Evolutionary conservation across 2,329 filamentous ascomycete species (phyloP).

Genomic region (Xylariaceae sp.): DNA sequence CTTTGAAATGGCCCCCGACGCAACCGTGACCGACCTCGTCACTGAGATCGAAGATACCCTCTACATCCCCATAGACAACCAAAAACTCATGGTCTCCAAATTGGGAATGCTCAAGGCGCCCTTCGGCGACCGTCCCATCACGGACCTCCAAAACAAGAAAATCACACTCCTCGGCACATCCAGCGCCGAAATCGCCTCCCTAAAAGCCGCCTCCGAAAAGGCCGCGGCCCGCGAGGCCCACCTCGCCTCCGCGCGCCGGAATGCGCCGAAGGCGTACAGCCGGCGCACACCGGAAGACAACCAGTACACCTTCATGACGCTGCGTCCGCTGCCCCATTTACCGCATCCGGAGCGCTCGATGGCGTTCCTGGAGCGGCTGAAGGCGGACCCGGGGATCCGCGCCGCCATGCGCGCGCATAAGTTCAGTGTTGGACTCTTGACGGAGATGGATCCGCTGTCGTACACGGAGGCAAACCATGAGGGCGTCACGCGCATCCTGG

Average conservation of each 20-base stretch:
- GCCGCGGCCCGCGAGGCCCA: constrained; percentile 45
- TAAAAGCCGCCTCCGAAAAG: constrained; percentile 45
- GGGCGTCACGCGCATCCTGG: constrained; percentile 68
- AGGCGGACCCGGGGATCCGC: constrained; percentile 79
- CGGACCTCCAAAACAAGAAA: constrained; percentile 50
- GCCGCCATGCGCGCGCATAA: constrained; percentile 76
- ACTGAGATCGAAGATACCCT: constrained; percentile 50
- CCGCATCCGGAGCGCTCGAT: constrained; percentile 68
- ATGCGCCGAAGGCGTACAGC: constrained; percentile 25
- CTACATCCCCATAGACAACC: constrained; percentile 56
- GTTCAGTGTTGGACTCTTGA: constrained; percentile 79
- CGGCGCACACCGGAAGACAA: constrained; percentile 48
- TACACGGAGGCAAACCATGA: constrained; percentile 71
- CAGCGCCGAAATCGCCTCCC: constrained; percentile 51
- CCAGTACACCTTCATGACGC: constrained; percentile 73
- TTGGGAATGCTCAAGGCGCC: constrained; percentile 59
- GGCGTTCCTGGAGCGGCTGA: constrained; percentile 68
- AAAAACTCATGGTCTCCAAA: constrained; percentile 65
- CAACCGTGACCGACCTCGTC: constrained; percentile 55
- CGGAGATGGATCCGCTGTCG: constrained; percentile 87
- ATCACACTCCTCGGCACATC: constrained; percentile 62
- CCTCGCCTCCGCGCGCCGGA: constrained; percentile 32
- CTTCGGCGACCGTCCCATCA: constrained; percentile 51
- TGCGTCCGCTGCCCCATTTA: constrained; percentile 71
- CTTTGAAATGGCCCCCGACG: constrained; percentile 40